Conservation (phyloP, 768 basidiomycete genomes). For the Austroboletus eburneus region DNA sequence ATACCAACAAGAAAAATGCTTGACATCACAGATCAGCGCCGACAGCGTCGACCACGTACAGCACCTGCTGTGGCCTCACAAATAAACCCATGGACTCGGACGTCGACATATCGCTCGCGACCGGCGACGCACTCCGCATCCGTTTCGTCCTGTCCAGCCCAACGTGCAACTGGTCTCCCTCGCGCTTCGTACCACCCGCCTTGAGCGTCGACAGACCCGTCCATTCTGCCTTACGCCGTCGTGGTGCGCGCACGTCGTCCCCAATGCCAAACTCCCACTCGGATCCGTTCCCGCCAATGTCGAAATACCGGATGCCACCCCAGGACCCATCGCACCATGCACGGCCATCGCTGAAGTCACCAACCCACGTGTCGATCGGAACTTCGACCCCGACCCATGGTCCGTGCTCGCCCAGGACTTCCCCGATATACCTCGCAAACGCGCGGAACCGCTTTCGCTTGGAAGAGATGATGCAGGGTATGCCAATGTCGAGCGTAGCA, state of each 20-base stretch:
- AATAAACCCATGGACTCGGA: conserved; percentile 72
- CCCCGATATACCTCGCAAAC: conserved; percentile 83
- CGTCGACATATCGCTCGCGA: conserved; percentile 51
- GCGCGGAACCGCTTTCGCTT: conserved; percentile 83
- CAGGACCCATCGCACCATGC: conserved; percentile 84
- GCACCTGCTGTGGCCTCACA: conserved; percentile 79
- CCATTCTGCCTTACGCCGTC: conserved; percentile 24
- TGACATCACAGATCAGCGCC: conserved; percentile 55
- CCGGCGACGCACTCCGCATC: conserved; percentile 65
- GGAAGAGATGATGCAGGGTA: conserved; percentile 85
- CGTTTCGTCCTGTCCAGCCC: conserved; percentile 49
- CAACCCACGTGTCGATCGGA: conserved; percentile 54
- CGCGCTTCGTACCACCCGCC: conserved; percentile 41
- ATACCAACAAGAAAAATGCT: too few species aligned
- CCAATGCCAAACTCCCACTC: conserved; percentile 62
- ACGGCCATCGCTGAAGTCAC: conserved; percentile 53
- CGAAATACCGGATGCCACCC: conserved; percentile 82
- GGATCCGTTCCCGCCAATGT: conserved; percentile 53
- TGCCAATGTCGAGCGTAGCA: conserved; percentile 78
- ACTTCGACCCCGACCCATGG: conserved; percentile 93
- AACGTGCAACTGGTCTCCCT: conserved; percentile 50
- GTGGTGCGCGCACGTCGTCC: conserved; percentile 34
- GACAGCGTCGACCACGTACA: conserved; percentile 84
- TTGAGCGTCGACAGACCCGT: conserved; percentile 36
- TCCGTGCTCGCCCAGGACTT: conserved; percentile 75